Base-by-base conservation (phyloP, 208 protist species). In the Leishmania aethiopica region DNA sequence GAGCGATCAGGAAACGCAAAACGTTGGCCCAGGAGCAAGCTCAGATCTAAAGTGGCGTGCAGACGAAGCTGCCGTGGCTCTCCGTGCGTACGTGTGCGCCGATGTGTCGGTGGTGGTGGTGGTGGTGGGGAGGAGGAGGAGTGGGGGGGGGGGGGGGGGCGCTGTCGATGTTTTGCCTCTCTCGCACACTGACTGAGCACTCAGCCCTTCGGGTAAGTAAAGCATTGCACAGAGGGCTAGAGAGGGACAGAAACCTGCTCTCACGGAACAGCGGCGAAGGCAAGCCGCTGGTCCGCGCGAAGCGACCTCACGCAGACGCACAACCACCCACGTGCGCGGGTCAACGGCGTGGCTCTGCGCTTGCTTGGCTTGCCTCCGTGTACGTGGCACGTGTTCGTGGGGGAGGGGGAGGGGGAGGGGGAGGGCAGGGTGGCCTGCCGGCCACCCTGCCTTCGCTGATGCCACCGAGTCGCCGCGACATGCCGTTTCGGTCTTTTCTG, bases 81-180 rank as follows among this genome's bases (percentile, higher is more conserved):
- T 47, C n/a, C n/a, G 53, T 77, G 53, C 22, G 51, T 66, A 28
- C 25, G 45, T 1, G 53, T 77, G 53, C 35, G 6, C 10, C 2
- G 22, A 53, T 49, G 51, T 42, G 35, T 5, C 1, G 45, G 42
- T 47, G 42, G 42, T 37, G 64, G 32, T 13, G 45, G 42, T 47
- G 42, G 42, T 37, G 64, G 32, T 2, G 64, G 11, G 64, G 32
- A 0, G 0, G n/a, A 22, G 35, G 3, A 8, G 8, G 64, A 25
- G 0, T 0, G 17, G 35, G 64, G 25, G 25, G 0, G 0, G 13
- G 60, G n/a, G 37, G 25, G 0, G 0, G 13, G 60, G n/a, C 17
- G 25, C 25, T 32, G 6, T 13, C 60, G 2, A 67, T 67, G n/a
- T 2, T 4, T 10, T 28, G 8, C n/a, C n/a, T 37, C n/a, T 32